phyloP scores from a whole-genome alignment of 495 filamentous ascomycete species.

The Saxophila tyrrhenica region DNA sequence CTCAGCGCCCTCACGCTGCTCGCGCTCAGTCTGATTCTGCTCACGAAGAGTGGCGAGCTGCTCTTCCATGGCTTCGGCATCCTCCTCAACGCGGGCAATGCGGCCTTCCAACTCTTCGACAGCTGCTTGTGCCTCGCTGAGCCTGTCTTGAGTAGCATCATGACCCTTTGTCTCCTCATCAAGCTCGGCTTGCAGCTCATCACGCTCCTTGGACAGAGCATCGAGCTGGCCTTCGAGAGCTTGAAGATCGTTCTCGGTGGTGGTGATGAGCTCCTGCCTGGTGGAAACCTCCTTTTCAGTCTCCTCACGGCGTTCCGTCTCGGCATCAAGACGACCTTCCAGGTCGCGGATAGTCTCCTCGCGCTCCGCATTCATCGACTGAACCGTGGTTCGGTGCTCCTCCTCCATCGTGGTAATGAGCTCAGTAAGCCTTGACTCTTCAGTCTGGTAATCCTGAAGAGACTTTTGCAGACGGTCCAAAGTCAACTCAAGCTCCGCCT shows the following conservation, averaged over 20 bases:
- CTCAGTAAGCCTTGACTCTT: constrained; percentile 50
- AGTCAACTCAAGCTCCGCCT: constrained; percentile 6
- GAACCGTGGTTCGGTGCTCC: constrained; percentile 34
- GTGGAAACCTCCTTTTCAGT: constrained; percentile 15
- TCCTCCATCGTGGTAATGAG: constrained; percentile 49
- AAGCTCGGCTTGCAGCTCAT: constrained; percentile 2
- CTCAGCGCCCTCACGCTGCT: constrained; percentile 28
- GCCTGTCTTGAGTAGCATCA: constrained; percentile 14
- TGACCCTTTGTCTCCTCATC: constrained; percentile 9
- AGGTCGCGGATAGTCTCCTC: constrained; percentile 15
- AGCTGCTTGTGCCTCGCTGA: constrained; percentile 11
- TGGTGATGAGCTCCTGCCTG: constrained; percentile 17
- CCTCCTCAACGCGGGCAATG: constrained; percentile 17
- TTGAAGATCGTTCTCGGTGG: constrained; percentile 5
- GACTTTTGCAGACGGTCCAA: constrained; percentile 50
- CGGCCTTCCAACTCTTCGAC: constrained; percentile 17
- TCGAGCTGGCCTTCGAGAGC: constrained; percentile 4
- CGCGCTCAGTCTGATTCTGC: constrained; percentile 19
- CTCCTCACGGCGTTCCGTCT: constrained; percentile 16
- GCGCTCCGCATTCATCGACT: constrained; percentile 19
- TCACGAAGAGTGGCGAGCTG: constrained; percentile 18
- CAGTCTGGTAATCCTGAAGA: constrained; percentile 50
- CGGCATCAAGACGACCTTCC: constrained; percentile 17
- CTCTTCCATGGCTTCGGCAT: constrained; percentile 7
- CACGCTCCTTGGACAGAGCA: background rate